Conservation (phyloP, 306 rosid species). For the Lathyrus tuberosus region DNA sequence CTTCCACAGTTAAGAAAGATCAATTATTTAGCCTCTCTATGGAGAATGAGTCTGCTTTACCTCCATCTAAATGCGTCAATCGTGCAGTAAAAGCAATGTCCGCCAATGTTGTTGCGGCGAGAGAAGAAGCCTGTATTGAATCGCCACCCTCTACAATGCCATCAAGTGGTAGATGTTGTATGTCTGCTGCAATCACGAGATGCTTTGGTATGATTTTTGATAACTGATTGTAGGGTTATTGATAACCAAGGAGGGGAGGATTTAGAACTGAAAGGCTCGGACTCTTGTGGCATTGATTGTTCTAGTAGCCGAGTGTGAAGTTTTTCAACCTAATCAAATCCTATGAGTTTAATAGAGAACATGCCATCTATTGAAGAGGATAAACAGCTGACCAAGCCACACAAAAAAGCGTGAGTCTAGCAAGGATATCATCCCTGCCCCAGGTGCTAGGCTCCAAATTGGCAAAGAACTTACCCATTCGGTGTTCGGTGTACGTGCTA, state of each 20-base stretch:
- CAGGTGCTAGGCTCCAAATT: constrained; percentile 44
- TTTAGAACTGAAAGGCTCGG: too few relatives aligned
- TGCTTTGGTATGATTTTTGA: constrained; percentile 40
- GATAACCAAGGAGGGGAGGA: constrained; percentile 45
- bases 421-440: constrained; percentile 39
- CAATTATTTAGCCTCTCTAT: constrained; percentile 58
- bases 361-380: constrained; percentile 47
- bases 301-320: constrained; percentile 42
- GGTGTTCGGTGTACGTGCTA: constrained; percentile 41
- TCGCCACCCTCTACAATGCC: constrained; percentile 43
- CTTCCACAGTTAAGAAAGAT: constrained; percentile 62
- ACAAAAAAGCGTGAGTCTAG: constrained; percentile 42
- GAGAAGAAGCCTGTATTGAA: constrained; percentile 57
- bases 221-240: too few relatives aligned
- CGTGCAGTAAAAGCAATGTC: constrained; percentile 99
- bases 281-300: constrained; percentile 42
- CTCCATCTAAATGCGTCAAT: constrained; percentile 92
- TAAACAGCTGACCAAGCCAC: constrained; percentile 41
- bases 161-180: constrained; percentile 42
- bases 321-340: constrained; percentile 48
- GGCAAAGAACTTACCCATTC: constrained; percentile 46
- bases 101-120: constrained; percentile 85
- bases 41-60: constrained; percentile 87
- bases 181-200: constrained; percentile 39
- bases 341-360: constrained; percentile 45